Evolutionary conservation across 352 stramenopile genomes (phyloP), one percentile per base, ranked within the genome.

Genomic region (Globisporangium alternatum): DNA sequence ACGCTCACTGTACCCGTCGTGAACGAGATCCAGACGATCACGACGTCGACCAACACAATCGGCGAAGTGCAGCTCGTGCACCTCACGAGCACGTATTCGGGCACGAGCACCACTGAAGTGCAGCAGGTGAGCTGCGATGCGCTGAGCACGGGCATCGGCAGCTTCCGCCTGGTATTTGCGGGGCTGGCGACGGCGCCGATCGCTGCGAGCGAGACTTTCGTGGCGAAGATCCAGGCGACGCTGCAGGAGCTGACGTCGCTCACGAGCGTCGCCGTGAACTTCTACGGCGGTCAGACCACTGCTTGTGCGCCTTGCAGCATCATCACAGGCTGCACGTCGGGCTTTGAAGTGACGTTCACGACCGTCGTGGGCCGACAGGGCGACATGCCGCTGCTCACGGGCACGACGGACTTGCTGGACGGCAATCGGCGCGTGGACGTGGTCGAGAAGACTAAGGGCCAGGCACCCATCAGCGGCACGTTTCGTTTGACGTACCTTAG

Each of bases 81-180:
- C 19, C 64, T 97, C 68, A 97, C 86, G 5, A 92, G 81, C 13
- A 89, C 76, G 10, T 97, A 93, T 65, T 61, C 56, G 17, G 81
- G 86, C 12, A 62, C 77, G 25, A 35, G 70, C 7, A 61, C 62
- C 7, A 83, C 66, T 25, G 95, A 99, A 76, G 74, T 97, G 3
- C 96, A 99, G 73, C 70, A 80, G 28, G 81, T 99, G 43, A 81
- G 74, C 5, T 99, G 97, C 64, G 96, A 99, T 68, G 94, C 92
- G 9, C 83, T 74, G 37, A 91, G 80, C 47, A 59, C 64, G 0
- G 81, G 57, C 3, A 75, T 61, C 0, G 96, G 96, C 5, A 85
- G 75, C 25, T 99, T 99, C 70, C 77, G 78, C 0, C 66, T 97
- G 3, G 76, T 54, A 2, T 97, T 98, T 33, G 47, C 82, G n/a